These are phyloP conservation scores for Penicillium sp. DNA, from an alignment of 2,329 filamentous ascomycete genomes.

Conservation along the genomic window DNA sequence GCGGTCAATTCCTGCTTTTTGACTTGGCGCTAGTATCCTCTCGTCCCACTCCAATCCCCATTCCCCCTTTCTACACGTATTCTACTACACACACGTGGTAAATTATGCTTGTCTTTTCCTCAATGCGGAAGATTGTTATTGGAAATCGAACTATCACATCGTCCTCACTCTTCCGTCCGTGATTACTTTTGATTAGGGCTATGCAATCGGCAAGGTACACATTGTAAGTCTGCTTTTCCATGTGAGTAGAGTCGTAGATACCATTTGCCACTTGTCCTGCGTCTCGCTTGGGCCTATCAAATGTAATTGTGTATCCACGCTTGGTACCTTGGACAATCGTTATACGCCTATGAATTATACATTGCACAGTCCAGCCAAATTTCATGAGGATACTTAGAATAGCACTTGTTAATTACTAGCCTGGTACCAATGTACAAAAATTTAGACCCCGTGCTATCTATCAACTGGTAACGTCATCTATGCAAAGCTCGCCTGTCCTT, in stretches of 20 bases:
- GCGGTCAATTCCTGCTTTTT: constrained; percentile 16
- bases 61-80: constrained; percentile 15
- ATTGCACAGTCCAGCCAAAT: not conserved
- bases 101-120: not conserved
- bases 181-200: not conserved
- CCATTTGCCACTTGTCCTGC: not conserved
- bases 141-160: not conserved
- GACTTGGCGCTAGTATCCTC: not conserved
- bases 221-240: not conserved
- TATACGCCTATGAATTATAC: not conserved
- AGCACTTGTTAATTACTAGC: constrained; percentile 6
- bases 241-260: not conserved
- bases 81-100: constrained; percentile 10
- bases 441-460: constrained; percentile 11
- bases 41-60: constrained; percentile 6
- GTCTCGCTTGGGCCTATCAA: not conserved
- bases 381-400: not conserved
- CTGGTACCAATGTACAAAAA: not conserved
- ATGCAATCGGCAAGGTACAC: constrained; percentile 5
- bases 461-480: constrained; percentile 19
- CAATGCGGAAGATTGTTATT: not conserved
- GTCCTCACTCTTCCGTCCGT: not conserved
- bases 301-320: not conserved
- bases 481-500: constrained; percentile 4
- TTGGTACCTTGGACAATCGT: not conserved